Evolutionary conservation across 306 rosid species (phyloP), one percentile per base, ranked within the genome.

Genomic region (Lotus japonicus): DNA sequence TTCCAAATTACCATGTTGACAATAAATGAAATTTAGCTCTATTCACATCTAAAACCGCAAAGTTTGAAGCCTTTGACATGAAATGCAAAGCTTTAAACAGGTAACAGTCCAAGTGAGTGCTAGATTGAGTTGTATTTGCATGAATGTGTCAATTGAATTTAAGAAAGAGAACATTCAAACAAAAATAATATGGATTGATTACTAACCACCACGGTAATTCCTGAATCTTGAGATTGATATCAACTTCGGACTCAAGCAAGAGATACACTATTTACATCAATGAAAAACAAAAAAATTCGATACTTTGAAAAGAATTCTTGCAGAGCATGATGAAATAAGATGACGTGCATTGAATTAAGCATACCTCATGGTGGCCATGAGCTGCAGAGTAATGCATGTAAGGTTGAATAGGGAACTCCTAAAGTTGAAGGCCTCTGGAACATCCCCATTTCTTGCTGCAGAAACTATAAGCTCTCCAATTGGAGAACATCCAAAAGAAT

Each of bases 321-420:
- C 17, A 79, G 63, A 48, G 48, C 31, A 62, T 16, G 8, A 51
- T 41, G 48, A 3, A 26, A 41, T 31, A 4, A 69, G 15, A 54
- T 35, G 73, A 18, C 65, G 55, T 4, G 41, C 62, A 72, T n/a
- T n/a, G 68, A 77, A 72, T 42, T 9, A 46, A 18, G 56, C 73
- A 83, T 82, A 94, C 99, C 99, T 94, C 99, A 50, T 90, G 92
- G 74, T 94, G 99, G 73, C 99, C 99, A 71, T 90, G 99, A 85
- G 99, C 95, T 59, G 99, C 96, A 63, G 99, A 94, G 73, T 86
- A 94, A 77, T 94, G n/a, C n/a, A n/a, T n/a, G 99, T 68, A 94
- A 86, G 0, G 99, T 97, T 12, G 99, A 94, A 82, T 90, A 90
- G 2, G 97, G 92, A 73, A 94, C 97, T 5, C 99, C 97, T 1